Percentiles rank a stretch among this genome's conserved stretches.
Conservation (phyloP, 495 filamentous ascomycete species). For the Trichodelitschia bisporula region DNA sequence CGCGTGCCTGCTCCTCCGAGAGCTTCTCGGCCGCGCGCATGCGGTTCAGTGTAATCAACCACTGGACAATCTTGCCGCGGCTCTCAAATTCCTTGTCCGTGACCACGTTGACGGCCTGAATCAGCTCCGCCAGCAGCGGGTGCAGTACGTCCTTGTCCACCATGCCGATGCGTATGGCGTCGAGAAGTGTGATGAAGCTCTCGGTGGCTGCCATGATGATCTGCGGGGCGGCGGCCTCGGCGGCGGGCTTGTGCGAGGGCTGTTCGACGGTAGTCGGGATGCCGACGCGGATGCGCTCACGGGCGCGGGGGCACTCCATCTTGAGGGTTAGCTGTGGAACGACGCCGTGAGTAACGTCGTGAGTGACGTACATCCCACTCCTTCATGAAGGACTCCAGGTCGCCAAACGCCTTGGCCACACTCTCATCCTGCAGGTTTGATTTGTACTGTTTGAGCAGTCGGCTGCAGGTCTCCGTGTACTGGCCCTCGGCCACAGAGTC, state of each 20-base stretch:
- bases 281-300: slow-evolving; percentile 73
- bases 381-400: slow-evolving; percentile 80
- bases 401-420: slow-evolving; percentile 58
- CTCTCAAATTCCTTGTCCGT: slow-evolving; percentile 82
- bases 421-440: slow-evolving; percentile 72
- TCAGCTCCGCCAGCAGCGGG: slow-evolving; percentile 77
- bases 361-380: slow-evolving; percentile 54
- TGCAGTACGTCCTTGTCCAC: slow-evolving; percentile 88
- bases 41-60: slow-evolving; percentile 90
- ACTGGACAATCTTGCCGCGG: slow-evolving; percentile 89
- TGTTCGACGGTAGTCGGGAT: slow-evolving; percentile 41
- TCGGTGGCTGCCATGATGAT: slow-evolving; percentile 74
- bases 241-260: slow-evolving; percentile 27
- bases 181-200: slow-evolving; percentile 94
- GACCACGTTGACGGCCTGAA: slow-evolving; percentile 89
- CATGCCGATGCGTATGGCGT: slow-evolving; percentile 72
- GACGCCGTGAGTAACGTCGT: neutral
- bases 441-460: slow-evolving; percentile 90
- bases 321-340: slow-evolving; percentile 16
- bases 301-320: slow-evolving; percentile 88
- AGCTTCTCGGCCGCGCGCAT: slow-evolving; percentile 90
- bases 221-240: slow-evolving; percentile 44
- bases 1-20: slow-evolving; percentile 61
- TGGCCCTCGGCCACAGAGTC: slow-evolving; percentile 79
- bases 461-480: slow-evolving; percentile 86